Evolutionary conservation across 495 filamentous ascomycete genomes (phyloP), one percentile per base, ranked within the genome.

Genomic region (Podospora pseudoanserina): DNA sequence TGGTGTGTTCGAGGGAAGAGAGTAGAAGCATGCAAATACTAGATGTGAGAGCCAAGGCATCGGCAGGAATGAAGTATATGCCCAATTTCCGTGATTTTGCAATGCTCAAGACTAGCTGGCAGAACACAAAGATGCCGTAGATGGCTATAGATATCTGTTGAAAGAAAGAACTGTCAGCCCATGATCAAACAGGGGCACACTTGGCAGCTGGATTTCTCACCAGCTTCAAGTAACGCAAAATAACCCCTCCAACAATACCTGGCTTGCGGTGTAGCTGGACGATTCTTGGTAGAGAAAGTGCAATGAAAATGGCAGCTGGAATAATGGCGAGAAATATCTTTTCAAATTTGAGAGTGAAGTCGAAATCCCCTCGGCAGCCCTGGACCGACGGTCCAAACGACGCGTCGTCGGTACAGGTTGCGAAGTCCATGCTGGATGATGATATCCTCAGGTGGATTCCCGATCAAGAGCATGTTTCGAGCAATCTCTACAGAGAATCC

Each of bases 1-100:
- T 79, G 30, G 78, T 74, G 72, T 91, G 89, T 67, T 91, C 87
- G 16, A 83, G 66, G 66, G 81, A 83, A 0, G 86, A 89, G 18
- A 90, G 79, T 6, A 79, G 49, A 32, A 79, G 3, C 67, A 72
- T 73, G 39, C 60, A 73, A 6, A 70, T 9, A 77, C 84, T 68
- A 63, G 79, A 64, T 73, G 71, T 28, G 72, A 81, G 58, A 1
- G 49, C 68, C 27, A 84, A 58, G 20, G 68, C 74, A 11, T 74
- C 71, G 19, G 79, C 63, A 4, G 72, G 63, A 32, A 78, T 67
- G 30, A 77, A 76, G 27, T 81, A 70, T 18, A 53, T 19, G 16
- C 30, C 67, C 26, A 72, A 63, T 19, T 34, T 64, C 7, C 23
- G 49, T 0, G 66, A 56, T 60, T 66, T 68, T 18, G 44, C 69